Percentiles rank a stretch among this genome's conserved stretches.
phyloP scores from a whole-genome alignment of 495 filamentous ascomycete species.

The Hypoxylon fuscum region DNA sequence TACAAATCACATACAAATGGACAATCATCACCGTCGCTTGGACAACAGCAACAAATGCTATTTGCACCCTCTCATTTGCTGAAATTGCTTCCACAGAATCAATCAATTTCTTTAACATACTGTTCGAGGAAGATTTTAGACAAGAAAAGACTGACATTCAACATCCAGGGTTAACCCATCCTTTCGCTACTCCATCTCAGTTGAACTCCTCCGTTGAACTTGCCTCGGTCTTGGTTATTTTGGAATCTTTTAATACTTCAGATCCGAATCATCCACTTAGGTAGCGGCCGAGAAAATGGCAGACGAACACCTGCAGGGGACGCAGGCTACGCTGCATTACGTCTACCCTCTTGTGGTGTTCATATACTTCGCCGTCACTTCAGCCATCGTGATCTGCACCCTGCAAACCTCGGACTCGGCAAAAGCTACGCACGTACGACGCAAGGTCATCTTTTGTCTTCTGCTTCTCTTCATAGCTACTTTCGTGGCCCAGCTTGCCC shows the following conservation, averaged over 20 bases:
- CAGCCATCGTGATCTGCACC: constrained; percentile 63
- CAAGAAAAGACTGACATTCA: constrained; percentile 18
- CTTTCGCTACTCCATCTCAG: constrained; percentile 10
- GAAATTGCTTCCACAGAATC: constrained; percentile 7
- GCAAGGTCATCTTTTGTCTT: constrained; percentile 56
- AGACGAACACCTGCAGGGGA: constrained; percentile 17
- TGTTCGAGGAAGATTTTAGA: neutral
- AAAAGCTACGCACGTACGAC: constrained; percentile 52
- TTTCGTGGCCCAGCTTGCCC: constrained; percentile 60
- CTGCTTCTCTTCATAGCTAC: constrained; percentile 57
- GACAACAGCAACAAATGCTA: constrained; percentile 15
- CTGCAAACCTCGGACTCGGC: constrained; percentile 57
- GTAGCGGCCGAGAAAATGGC: constrained; percentile 28
- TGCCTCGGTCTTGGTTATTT: neutral
- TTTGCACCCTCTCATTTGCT: neutral
- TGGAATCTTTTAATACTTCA: neutral
- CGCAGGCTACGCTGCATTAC: constrained; percentile 58
- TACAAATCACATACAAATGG: neutral
- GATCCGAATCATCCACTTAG: constrained; percentile 10
- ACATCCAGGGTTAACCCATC: constrained; percentile 23
- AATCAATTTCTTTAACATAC: constrained; percentile 5
- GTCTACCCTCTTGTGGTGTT: constrained; percentile 64
- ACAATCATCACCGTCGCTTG: constrained; percentile 1
- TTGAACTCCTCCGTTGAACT: constrained; percentile 7
- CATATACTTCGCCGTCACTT: constrained; percentile 62